Percentiles rank a stretch among this genome's conserved stretches.
Evolutionary conservation across 2,329 filamentous ascomycete species (phyloP).

Genomic region (Pseudopyricularia cyperi): DNA sequence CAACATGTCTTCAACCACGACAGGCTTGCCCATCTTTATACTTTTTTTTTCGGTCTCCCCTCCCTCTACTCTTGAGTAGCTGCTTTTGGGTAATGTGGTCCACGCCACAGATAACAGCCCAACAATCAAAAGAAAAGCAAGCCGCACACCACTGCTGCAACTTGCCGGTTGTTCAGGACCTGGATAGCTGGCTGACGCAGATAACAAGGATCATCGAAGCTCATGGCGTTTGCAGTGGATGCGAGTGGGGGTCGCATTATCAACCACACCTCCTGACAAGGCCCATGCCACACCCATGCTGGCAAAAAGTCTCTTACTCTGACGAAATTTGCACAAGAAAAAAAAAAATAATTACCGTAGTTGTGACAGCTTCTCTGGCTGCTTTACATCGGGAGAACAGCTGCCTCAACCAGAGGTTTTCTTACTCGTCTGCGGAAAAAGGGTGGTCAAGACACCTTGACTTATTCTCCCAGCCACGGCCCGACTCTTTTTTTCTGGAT

Average conservation of each 20-base stretch:
- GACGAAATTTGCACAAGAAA: background rate
- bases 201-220: background rate
- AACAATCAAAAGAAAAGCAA: background rate
- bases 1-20: background rate
- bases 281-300: background rate
- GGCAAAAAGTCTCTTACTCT: background rate
- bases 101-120: background rate
- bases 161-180: background rate
- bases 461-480: no score
- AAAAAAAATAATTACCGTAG: background rate
- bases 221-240: conserved; percentile 10
- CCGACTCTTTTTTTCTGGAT: no score
- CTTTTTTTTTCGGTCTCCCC: background rate
- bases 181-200: background rate
- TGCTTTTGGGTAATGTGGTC: background rate
- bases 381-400: no score
- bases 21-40: background rate
- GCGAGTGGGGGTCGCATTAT: conserved; percentile 9
- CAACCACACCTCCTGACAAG: background rate
- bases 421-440: no score
- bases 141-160: background rate
- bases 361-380: no score
- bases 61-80: background rate
- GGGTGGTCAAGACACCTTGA: no score
- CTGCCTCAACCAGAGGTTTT: no score